These are phyloP conservation scores for Penicillium hordei DNA, from an alignment of 2,329 filamentous ascomycete species.

Conservation along the genomic window DNA sequence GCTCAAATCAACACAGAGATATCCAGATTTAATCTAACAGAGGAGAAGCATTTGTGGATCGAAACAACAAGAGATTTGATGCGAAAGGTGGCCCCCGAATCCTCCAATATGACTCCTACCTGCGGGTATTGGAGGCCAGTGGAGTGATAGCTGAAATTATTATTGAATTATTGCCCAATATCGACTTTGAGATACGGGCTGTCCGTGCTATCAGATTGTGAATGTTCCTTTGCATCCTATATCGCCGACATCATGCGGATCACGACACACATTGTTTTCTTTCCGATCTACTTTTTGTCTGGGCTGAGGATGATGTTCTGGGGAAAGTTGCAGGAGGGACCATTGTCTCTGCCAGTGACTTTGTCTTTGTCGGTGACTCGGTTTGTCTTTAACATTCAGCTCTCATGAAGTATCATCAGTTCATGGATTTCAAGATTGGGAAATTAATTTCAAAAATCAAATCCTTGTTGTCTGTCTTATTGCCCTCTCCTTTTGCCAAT, in stretches of 20 bases:
- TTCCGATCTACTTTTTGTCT: not conserved
- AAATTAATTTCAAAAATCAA: not conserved
- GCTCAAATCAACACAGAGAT: too few species aligned
- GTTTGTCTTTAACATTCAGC: not conserved
- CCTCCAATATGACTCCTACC: not conserved
- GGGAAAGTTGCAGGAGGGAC: not conserved
- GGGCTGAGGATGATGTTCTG: not conserved
- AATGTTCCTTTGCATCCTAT: not conserved
- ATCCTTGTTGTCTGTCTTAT: not conserved
- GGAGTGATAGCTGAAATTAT: fast-evolving
- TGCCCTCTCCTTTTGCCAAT: not conserved
- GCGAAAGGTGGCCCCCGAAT: not conserved
- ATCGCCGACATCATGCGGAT: not conserved
- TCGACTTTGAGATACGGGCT: not conserved
- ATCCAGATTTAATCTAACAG: too few species aligned
- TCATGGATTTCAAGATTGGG: not conserved
- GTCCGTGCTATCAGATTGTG: not conserved
- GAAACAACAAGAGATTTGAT: not conserved
- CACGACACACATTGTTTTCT: not conserved
- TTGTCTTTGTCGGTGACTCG: not conserved
- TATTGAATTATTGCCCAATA: not conserved
- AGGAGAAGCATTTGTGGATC: not conserved
- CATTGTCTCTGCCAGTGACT: not conserved
- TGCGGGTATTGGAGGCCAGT: not conserved
- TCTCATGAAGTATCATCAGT: not conserved